These are phyloP conservation scores for Podospora pseudoanserina DNA, from an alignment of 495 filamentous ascomycete genomes.

Conservation along the genomic window DNA sequence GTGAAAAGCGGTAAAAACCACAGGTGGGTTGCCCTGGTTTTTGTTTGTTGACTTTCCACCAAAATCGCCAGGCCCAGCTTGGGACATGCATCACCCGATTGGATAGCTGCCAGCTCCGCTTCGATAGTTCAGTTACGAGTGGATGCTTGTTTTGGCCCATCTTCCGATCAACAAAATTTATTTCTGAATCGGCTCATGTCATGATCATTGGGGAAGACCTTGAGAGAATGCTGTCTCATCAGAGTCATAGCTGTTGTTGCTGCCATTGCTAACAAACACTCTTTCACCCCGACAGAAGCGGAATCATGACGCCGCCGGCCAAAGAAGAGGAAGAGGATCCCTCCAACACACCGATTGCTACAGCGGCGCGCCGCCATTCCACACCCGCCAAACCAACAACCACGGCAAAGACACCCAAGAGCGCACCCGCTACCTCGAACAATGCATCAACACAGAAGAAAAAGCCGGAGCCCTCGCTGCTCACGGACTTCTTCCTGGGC, in stretches of 20 bases:
- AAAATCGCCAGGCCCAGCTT: slow-evolving; percentile 12
- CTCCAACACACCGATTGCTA: slow-evolving; percentile 16
- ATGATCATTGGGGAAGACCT: neutral
- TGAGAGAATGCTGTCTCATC: slow-evolving; percentile 14
- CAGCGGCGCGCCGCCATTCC: slow-evolving; percentile 19
- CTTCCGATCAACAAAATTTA: slow-evolving; percentile 12
- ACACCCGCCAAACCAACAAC: slow-evolving; percentile 26
- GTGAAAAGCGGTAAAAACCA: slow-evolving; percentile 20
- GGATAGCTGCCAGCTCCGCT: slow-evolving; percentile 9
- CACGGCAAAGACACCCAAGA: slow-evolving; percentile 36
- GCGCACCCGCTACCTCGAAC: slow-evolving; percentile 37
- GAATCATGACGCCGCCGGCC: slow-evolving; percentile 33
- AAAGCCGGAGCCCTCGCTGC: slow-evolving; percentile 44
- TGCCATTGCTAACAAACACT: slow-evolving; percentile 18
- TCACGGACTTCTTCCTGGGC: slow-evolving; percentile 53
- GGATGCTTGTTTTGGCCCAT: slow-evolving; percentile 9
- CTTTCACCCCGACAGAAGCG: slow-evolving; percentile 5
- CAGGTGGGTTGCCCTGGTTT: slow-evolving; percentile 17
- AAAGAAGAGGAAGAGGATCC: slow-evolving; percentile 23
- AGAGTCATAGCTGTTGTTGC: neutral
- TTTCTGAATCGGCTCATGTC: slow-evolving; percentile 13
- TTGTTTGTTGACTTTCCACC: slow-evolving; percentile 27
- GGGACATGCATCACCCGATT: slow-evolving; percentile 13
- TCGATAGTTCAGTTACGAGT: neutral
- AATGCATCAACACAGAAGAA: slow-evolving; percentile 27